Percentiles rank a stretch among this genome's conserved stretches.
These are phyloP conservation scores for Puccinia polysora DNA, from an alignment of 1,284 basidiomycete species.

Conservation along the genomic window DNA sequence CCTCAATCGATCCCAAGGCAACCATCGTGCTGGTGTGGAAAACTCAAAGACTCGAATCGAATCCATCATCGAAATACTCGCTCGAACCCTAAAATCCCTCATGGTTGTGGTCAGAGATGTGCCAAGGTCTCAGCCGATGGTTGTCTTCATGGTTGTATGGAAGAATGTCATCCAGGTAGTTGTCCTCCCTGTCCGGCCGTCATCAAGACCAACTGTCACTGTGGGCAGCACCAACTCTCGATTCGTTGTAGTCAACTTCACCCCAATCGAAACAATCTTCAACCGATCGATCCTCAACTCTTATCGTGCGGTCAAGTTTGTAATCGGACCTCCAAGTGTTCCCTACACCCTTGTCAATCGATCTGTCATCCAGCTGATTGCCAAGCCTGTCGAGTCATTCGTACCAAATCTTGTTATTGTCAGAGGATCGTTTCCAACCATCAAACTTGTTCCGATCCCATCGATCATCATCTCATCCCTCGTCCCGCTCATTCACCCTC, in stretches of 20 bases:
- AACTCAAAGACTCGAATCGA: slow-evolving; percentile 10
- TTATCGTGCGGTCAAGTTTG: slow-evolving; percentile 32
- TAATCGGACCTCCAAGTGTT: slow-evolving; percentile 5
- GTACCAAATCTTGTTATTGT: slow-evolving; percentile 35
- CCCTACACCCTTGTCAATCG: slow-evolving; percentile 32
- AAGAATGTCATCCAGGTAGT: slow-evolving; percentile 37
- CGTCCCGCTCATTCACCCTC: not conserved
- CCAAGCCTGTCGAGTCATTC: slow-evolving; percentile 10
- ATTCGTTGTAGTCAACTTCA: slow-evolving; percentile 42
- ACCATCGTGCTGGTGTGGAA: slow-evolving; percentile 37
- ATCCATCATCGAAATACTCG: not conserved
- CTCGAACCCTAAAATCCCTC: slow-evolving; percentile 26
- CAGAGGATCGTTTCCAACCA: not conserved
- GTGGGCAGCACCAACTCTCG: slow-evolving; percentile 9
- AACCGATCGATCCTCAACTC: slow-evolving; percentile 11
- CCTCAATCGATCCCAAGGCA: slow-evolving; percentile 14
- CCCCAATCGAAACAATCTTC: not conserved
- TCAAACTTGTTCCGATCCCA: slow-evolving; percentile 20
- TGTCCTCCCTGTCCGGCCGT: slow-evolving; percentile 39
- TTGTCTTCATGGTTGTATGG: slow-evolving; percentile 24
- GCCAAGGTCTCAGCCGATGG: slow-evolving; percentile 24
- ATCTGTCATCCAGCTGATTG: slow-evolving; percentile 33
- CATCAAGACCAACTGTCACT: slow-evolving; percentile 25
- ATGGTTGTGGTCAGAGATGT: slow-evolving; percentile 32
- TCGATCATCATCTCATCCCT: not conserved